Base-by-base conservation (phyloP, 208 protist genomes). In the Trypanosoma avium region DNA sequence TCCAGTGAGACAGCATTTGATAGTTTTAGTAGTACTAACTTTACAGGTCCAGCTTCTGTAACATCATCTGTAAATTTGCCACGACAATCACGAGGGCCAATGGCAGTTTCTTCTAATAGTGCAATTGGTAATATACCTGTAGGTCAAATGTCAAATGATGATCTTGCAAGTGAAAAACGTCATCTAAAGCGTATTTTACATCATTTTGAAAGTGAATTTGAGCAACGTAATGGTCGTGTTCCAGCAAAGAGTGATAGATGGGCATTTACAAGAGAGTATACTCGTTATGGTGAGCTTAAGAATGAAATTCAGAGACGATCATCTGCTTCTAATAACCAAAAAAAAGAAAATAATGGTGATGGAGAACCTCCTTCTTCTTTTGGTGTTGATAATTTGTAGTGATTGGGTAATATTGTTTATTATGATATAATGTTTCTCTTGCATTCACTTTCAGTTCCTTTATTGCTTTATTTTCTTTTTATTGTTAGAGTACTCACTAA, bases 161-260 rank as follows among this genome's bases (percentile, higher is more conserved):
- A 81, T 8, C 67, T 94, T 42, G 67, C 69, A 35, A 53, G 36
- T 15, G 88, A 94, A 59, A 94, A 94, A 70, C 76, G 84, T 1
- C 58, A 74, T 36, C 32, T 94, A 12, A 94, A 94, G 69, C 81
- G 85, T 52, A 71, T 91, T n/a, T 52, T 94, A 42, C 77, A 92
- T 73, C 72, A 69, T 32, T 94, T 90, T 70, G 88, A 94, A 67
- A 86, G 66, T 55, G 76, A 90, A 36, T 92, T 94, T 62, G 81
- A 86, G 61, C 73, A 79, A 35, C 53, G 59, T 21, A 67, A 79
- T 43, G 88, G 88, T 5, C 58, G 72, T 55, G 69, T 65, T 1
- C 84, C 88, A 8, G 77, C 75, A 27, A 78, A 81, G 30, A 70
- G 77, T 50, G 83, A 94, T 62, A 79, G 84, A 6, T 73, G 70